phyloP scores from a whole-genome alignment of 345 rosid species.

The Gynandropsis gynandra region DNA sequence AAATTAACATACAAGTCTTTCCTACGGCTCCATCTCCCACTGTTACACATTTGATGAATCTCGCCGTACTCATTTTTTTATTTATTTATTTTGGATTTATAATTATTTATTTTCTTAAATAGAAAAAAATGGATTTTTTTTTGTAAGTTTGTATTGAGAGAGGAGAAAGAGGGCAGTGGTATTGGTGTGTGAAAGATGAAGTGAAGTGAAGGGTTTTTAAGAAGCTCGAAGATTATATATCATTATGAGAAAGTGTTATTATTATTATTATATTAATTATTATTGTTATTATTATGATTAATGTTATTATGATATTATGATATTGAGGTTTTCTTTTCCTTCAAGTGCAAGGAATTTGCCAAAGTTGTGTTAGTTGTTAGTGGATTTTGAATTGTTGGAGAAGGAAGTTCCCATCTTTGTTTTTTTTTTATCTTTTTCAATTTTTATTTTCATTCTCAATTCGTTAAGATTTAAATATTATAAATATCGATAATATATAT shows the following conservation, averaged over 20 bases:
- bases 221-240: conserved; percentile 18
- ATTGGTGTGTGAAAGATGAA: too few species aligned
- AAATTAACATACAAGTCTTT: conserved; percentile 79
- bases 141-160: conserved; percentile 13
- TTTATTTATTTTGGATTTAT: neutral
- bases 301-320: conserved; percentile 14
- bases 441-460: too few species aligned
- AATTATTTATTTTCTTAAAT: neutral
- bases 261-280: conserved; percentile 19
- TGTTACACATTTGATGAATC: conserved; percentile 76
- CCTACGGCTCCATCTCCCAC: conserved; percentile 87
- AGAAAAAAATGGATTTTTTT: neutral
- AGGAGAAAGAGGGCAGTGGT: conserved; percentile 13
- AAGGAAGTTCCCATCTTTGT: conserved; percentile 25
- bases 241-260: too few species aligned
- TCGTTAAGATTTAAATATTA: too few species aligned
- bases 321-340: conserved; percentile 27
- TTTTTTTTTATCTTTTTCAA: neutral
- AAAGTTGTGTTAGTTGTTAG: conserved; percentile 31
- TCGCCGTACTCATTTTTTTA: conserved; percentile 52
- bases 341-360: conserved; percentile 28
- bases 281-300: conserved; percentile 9
- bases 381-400: conserved; percentile 26
- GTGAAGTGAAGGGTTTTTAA: conserved; percentile 7
- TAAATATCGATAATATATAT: too few species aligned